Conservation (phyloP, 805 yeast genomes). For the Ogataea chonburiensis region DNA sequence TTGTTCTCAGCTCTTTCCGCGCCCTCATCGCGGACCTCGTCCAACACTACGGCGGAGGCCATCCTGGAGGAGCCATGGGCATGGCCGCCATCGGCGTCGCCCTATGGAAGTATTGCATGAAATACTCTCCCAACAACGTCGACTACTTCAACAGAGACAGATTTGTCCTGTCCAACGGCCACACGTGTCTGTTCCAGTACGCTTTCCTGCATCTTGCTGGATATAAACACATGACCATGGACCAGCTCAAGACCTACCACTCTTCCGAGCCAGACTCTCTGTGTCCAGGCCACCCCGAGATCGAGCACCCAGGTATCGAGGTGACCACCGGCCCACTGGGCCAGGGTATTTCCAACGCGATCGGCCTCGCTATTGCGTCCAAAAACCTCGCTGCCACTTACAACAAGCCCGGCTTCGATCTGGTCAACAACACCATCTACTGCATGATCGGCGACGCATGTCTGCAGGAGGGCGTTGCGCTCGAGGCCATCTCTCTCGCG, state of each 20-base stretch:
- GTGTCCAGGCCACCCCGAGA: slow-evolving; percentile 98
- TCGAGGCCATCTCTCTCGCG: slow-evolving; percentile 91
- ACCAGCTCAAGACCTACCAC: slow-evolving; percentile 78
- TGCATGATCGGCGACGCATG: slow-evolving; percentile 94
- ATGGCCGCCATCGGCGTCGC: slow-evolving; percentile 94
- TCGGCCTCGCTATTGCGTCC: slow-evolving; percentile 94
- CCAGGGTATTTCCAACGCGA: slow-evolving; percentile 94
- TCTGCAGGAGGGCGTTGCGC: slow-evolving; percentile 94
- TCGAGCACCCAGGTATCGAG: slow-evolving; percentile 88
- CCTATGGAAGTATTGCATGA: slow-evolving; percentile 69
- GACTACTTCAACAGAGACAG: slow-evolving; percentile 93
- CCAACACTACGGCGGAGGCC: slow-evolving; percentile 57
- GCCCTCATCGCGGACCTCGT: slow-evolving; percentile 35
- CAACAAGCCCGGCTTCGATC: slow-evolving; percentile 76
- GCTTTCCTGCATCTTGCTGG: slow-evolving; percentile 83
- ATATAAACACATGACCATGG: slow-evolving; percentile 66
- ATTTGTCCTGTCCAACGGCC: slow-evolving; percentile 94
- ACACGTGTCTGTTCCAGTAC: slow-evolving; percentile 89
- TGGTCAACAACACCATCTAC: slow-evolving; percentile 76
- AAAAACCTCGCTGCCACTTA: slow-evolving; percentile 86
- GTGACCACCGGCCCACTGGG: slow-evolving; percentile 99
- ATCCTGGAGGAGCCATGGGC: slow-evolving; percentile 99
- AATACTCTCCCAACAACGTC: slow-evolving; percentile 85
- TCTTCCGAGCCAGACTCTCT: slow-evolving; percentile 77
- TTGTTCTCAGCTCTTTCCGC: slow-evolving; percentile 34